Conservation (phyloP, 345 rosid genomes). For the Turritis glabra region DNA sequence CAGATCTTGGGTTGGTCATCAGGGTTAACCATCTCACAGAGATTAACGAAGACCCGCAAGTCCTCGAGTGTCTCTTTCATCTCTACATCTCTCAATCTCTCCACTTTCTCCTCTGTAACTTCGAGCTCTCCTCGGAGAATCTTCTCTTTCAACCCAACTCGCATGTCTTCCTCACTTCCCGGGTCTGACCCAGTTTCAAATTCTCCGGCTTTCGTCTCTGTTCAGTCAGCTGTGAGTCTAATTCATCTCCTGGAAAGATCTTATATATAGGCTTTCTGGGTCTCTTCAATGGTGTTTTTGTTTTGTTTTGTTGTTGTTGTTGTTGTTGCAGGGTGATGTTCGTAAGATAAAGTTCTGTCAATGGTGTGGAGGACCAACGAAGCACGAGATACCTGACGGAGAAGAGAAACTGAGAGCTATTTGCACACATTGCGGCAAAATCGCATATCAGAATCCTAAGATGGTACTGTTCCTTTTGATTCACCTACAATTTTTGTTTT, state of each 20-base stretch:
- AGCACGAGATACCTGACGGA: constrained; percentile 85
- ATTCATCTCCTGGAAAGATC: background rate
- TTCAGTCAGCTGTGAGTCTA: constrained; percentile 64
- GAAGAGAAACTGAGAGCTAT: constrained; percentile 92
- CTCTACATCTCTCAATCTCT: constrained; percentile 42
- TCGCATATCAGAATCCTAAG: constrained; percentile 94
- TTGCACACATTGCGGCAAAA: constrained; percentile 73
- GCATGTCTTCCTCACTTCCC: constrained; percentile 48
- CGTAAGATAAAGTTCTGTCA: constrained; percentile 86
- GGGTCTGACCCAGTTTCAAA: constrained; percentile 52
- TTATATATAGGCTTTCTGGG: background rate
- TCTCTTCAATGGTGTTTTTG: background rate
- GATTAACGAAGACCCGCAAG: constrained; percentile 52
- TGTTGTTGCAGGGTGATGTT: constrained; percentile 51
- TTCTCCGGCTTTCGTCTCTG: constrained; percentile 42
- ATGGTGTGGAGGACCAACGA: constrained; percentile 95
- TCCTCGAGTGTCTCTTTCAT: constrained; percentile 38
- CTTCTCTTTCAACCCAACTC: constrained; percentile 36
- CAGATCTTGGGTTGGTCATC: constrained; percentile 63
- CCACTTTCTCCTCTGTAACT: constrained; percentile 14
- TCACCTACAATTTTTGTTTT: background rate
- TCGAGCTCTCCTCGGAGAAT: constrained; percentile 32
- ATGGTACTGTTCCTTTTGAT: constrained; percentile 51
- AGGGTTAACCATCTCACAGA: constrained; percentile 49
- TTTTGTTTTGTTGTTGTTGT: background rate